These are phyloP conservation scores for Penicillium capsulatum DNA, from an alignment of 2,329 filamentous ascomycete genomes.

Conservation along the genomic window DNA sequence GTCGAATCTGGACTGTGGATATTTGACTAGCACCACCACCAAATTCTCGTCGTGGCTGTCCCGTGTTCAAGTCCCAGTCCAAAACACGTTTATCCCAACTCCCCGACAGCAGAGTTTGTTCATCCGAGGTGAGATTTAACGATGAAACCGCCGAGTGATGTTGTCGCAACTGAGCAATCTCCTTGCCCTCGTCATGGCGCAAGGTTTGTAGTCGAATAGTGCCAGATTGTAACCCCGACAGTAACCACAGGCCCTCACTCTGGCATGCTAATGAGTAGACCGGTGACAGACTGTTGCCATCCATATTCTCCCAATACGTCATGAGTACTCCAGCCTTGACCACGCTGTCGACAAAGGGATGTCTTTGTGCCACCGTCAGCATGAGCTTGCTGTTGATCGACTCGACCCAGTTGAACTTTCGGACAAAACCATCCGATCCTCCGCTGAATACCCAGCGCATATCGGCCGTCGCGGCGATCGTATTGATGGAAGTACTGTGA, in stretches of 20 bases:
- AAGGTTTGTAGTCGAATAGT: conserved; percentile 91
- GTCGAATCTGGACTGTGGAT: conserved; percentile 79
- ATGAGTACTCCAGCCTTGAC: conserved; percentile 90
- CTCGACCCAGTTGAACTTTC: conserved; percentile 92
- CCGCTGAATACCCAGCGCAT: conserved; percentile 94
- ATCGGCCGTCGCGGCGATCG: conserved; percentile 85
- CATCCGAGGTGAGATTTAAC: conserved; percentile 74
- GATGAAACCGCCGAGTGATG: conserved; percentile 93
- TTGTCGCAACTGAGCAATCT: conserved; percentile 72
- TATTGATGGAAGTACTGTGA: conserved; percentile 92
- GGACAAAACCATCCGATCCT: conserved; percentile 89
- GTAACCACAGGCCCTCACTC: conserved; percentile 81
- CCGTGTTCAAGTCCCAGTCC: conserved; percentile 93
- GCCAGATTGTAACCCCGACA: conserved; percentile 86
- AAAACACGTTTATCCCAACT: conserved; percentile 94
- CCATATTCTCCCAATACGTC: conserved; percentile 98
- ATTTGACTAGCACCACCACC: conserved; percentile 77
- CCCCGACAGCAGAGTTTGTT: conserved; percentile 81
- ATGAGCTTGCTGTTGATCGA: conserved; percentile 93
- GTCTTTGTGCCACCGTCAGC: conserved; percentile 88
- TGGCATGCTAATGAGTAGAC: conserved; percentile 94
- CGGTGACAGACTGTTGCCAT: conserved; percentile 68
- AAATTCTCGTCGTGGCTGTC: conserved; percentile 70
- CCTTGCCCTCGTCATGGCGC: conserved; percentile 88
- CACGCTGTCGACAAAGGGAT: conserved; percentile 96